Conservation (phyloP, 2,329 filamentous ascomycete species). For the Aspergillus persii region DNA sequence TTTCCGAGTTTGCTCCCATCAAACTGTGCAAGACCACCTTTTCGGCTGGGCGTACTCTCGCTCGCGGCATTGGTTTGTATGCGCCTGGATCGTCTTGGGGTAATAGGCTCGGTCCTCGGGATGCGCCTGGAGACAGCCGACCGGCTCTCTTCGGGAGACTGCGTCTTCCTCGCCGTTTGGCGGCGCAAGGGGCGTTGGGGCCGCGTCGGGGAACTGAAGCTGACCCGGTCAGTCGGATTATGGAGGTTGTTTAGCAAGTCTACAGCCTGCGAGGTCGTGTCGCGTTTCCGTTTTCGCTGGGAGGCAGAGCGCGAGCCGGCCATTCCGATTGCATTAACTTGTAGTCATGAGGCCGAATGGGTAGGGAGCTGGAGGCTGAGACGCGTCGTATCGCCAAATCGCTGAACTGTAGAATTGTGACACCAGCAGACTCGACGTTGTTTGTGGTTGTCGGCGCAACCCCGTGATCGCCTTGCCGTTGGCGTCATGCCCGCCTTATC, state of each 20-base stretch:
- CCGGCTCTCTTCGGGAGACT: slow-evolving; percentile 4
- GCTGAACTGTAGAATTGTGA: no score
- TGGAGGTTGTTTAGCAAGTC: slow-evolving; percentile 23
- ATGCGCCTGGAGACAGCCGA: background rate
- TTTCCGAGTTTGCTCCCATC: background rate
- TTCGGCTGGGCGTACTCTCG: background rate
- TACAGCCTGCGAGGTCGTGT: slow-evolving; percentile 15
- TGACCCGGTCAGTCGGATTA: background rate
- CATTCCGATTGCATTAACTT: background rate
- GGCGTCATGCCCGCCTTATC: slow-evolving; percentile 5
- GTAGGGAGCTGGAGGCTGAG: background rate
- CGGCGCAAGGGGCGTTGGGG: slow-evolving; percentile 6
- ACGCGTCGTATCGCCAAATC: no score
- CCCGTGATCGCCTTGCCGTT: slow-evolving; percentile 2
- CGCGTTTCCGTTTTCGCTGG: slow-evolving; percentile 13
- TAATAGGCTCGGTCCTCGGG: background rate
- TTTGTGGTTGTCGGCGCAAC: background rate
- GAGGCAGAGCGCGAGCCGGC: slow-evolving; percentile 5
- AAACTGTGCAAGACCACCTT: no score
- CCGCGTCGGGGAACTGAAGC: background rate
- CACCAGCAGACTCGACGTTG: background rate
- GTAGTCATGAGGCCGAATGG: background rate
- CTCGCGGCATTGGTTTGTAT: background rate
- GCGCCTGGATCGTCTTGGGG: slow-evolving; percentile 14
- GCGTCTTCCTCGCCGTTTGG: background rate